A percentile compares a stretch with the other conserved stretches of the same genome.
Conservation (phyloP, 2,329 filamentous ascomycete genomes). For the Elsinoe arachidis region DNA sequence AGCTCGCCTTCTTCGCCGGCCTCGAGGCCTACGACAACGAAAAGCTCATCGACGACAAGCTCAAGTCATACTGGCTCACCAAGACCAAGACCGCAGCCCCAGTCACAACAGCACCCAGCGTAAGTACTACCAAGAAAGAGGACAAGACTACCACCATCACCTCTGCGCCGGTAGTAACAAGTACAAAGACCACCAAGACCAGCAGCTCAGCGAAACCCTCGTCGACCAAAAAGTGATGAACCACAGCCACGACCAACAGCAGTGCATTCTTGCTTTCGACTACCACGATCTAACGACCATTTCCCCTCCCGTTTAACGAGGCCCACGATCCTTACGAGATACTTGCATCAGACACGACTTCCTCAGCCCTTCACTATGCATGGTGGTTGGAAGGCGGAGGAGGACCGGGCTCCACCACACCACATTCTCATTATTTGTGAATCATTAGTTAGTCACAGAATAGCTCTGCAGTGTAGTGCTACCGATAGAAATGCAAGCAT, state of each 20-base stretch:
- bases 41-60: background rate
- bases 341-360: background rate
- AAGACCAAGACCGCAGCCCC: background rate
- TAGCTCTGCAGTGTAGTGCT: too few species aligned
- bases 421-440: too few species aligned
- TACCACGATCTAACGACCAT: background rate
- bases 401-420: background rate
- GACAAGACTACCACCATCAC: background rate
- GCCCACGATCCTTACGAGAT: constrained; percentile 6
- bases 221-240: constrained; percentile 4
- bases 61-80: constrained; percentile 7
- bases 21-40: constrained; percentile 14
- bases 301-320: background rate
- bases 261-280: background rate
- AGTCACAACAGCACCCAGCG: background rate
- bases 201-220: background rate
- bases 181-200: constrained; percentile 2
- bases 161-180: background rate
- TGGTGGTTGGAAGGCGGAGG: background rate
- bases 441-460: too few species aligned
- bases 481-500: too few species aligned
- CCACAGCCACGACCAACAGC: background rate
- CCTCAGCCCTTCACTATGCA: background rate
- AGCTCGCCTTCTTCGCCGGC: constrained; percentile 10
- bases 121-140: constrained; percentile 7